phyloP scores from a whole-genome alignment of 495 filamentous ascomycete species.

The Mycothermus thermophilus region DNA sequence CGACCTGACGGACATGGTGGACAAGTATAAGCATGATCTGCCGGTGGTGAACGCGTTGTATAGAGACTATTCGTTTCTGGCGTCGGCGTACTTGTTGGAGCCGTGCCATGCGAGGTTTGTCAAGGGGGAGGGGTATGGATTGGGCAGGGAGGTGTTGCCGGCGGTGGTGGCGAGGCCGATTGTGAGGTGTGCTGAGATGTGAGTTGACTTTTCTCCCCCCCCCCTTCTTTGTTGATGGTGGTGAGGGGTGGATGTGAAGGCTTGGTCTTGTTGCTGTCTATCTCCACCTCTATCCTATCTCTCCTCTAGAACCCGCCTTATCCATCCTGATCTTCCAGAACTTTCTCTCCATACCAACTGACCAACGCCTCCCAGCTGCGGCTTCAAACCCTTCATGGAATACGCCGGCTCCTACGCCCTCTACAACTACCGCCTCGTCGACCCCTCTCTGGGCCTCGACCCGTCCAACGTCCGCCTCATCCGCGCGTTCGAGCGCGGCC shows the following conservation, averaged over 20 bases:
- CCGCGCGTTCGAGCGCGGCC: conserved; percentile 76
- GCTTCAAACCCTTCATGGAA: conserved; percentile 84
- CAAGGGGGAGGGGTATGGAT: conserved; percentile 55
- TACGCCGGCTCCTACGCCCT: conserved; percentile 85
- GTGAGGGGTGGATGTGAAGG: no score
- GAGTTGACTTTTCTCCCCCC: conserved; percentile 25
- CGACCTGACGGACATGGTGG: conserved; percentile 56
- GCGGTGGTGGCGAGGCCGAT: conserved; percentile 58
- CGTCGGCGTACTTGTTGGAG: conserved; percentile 81
- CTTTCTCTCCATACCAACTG: not conserved
- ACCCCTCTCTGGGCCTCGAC: conserved; percentile 49
- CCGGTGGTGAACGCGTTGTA: conserved; percentile 71
- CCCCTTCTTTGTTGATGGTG: no score
- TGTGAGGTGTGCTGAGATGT: conserved; percentile 65
- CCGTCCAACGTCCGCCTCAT: conserved; percentile 74
- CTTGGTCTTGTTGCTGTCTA: no score
- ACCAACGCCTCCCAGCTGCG: conserved; percentile 29
- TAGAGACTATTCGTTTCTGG: conserved; percentile 79
- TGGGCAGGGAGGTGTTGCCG: conserved; percentile 59
- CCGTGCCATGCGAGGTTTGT: conserved; percentile 71
- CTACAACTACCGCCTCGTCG: conserved; percentile 68
- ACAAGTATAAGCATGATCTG: conserved; percentile 55
- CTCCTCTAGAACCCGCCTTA: not conserved
- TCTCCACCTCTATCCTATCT: not conserved
- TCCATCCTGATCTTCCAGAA: not conserved